Base-by-base conservation (phyloP, 441 rosid species). In the Oxalis stricta region DNA sequence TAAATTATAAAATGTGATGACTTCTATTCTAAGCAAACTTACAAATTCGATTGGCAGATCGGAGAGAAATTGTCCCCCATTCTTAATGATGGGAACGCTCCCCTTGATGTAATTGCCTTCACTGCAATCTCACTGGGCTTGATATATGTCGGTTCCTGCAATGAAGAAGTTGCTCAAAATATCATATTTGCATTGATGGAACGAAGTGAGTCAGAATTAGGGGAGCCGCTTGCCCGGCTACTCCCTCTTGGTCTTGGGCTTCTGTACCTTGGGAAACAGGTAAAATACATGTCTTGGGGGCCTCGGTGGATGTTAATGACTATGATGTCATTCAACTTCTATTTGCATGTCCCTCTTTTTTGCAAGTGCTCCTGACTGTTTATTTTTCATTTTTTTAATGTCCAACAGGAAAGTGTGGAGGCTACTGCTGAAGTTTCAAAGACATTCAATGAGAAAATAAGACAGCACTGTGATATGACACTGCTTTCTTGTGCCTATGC, bases 241-340 rank as follows among this genome's bases (percentile, higher is more conserved):
- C 63, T 86, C 58, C 88, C 91, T 50, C 91, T 91, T 48, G 94
- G 80, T 20, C 93, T 83, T 64, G 96, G 99, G 41, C 91, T 91
- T 60, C 51, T 91, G 36, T 91, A 81, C 65, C 95, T 91, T 20
- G 96, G 95, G 52, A 91, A 91, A 74, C 94, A 86, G 95, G 99
- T 85, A 63, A 54, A 13, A 23, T 38, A 41, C 39, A 19, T 18
- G 28, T n/a, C 5, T 9, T 38, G 10, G 41, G n/a, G 8, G 13
- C 19, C 33, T 19, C 48, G 34, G 18, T 13, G 43, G 19, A 38
- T 28, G 35, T n/a, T 16, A 11, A 45, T 46, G 26, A 38, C 29
- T 23, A 44, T 60, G 18, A 7, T 28, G 35, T 15, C 41, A 10
- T 38, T 40, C 37, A 15, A 17, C 17, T 47, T 11, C 7, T 11